Conservation (phyloP, 768 basidiomycete species). For the Tricholoma hemisulphureum region DNA sequence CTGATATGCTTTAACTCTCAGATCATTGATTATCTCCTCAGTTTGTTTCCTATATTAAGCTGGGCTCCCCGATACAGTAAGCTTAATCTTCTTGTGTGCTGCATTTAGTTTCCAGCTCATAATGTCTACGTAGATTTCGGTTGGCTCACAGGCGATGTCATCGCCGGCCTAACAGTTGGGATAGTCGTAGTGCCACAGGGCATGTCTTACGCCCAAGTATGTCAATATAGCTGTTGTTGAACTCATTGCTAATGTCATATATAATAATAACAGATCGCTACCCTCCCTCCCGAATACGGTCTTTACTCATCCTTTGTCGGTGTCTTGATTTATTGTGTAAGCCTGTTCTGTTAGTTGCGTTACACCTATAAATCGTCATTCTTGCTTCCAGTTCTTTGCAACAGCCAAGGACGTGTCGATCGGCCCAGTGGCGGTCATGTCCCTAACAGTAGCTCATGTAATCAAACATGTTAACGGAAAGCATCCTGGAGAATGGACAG, state of each 20-base stretch:
- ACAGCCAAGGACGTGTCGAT: constrained; percentile 99
- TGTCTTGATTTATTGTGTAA: constrained; percentile 77
- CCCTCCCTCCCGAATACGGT: constrained; percentile 83
- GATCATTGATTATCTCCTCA: constrained; percentile 61
- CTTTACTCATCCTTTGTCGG: constrained; percentile 94
- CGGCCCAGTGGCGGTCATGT: constrained; percentile 99
- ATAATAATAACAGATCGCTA: constrained; percentile 60
- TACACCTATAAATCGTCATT: not conserved
- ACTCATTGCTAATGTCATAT: not conserved
- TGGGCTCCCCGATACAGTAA: constrained; percentile 89
- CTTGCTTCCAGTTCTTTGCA: constrained; percentile 73
- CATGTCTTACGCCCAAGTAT: constrained; percentile 83
- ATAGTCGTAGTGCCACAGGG: constrained; percentile 94
- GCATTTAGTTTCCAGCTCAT: constrained; percentile 1
- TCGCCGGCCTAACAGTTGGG: constrained; percentile 92
- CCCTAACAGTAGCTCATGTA: constrained; percentile 79
- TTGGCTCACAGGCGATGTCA: constrained; percentile 83
- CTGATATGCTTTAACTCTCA: constrained; percentile 26
- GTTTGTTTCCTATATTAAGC: constrained; percentile 79
- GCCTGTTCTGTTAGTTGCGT: constrained; percentile 20
- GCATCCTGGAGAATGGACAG: constrained; percentile 57
- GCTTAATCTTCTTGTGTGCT: constrained; percentile 18
- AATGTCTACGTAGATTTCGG: constrained; percentile 50
- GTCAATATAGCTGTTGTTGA: constrained; percentile 1
- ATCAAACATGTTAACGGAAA: constrained; percentile 60